Percentiles rank a stretch among this genome's conserved stretches.
Conservation (phyloP, 1,284 basidiomycete species). For the Malassezia dermatis region DNA sequence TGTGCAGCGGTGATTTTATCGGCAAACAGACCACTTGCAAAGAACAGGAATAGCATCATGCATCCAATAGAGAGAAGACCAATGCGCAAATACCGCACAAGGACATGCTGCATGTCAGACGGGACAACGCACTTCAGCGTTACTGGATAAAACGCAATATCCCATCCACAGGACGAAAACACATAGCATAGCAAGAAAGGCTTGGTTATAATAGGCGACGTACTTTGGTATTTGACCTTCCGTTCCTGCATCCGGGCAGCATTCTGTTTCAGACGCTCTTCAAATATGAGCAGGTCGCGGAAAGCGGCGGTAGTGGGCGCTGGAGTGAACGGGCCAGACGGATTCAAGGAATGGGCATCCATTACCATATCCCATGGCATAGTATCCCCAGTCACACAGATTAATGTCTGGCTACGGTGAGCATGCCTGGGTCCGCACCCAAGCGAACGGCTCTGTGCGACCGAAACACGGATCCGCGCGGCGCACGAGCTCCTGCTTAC, state of each 20-base stretch:
- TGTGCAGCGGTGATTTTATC: slow-evolving; percentile 95
- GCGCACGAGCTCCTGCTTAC: not conserved
- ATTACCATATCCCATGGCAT: not conserved
- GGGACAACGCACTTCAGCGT: not conserved
- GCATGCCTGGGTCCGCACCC: not conserved
- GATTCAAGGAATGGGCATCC: not conserved
- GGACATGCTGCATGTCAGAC: slow-evolving; percentile 8
- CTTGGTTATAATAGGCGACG: slow-evolving; percentile 45
- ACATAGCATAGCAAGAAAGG: slow-evolving; percentile 7
- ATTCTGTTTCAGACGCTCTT: slow-evolving; percentile 89
- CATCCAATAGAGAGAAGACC: slow-evolving; percentile 35
- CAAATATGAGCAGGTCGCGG: slow-evolving; percentile 80
- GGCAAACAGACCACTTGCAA: slow-evolving; percentile 87
- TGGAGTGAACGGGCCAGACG: not conserved
- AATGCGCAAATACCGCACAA: slow-evolving; percentile 30
- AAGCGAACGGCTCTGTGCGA: not conserved
- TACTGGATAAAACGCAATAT: not conserved
- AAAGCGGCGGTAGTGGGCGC: slow-evolving; percentile 49
- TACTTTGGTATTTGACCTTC: slow-evolving; percentile 77
- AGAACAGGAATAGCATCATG: slow-evolving; percentile 85
- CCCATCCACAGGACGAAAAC: not conserved
- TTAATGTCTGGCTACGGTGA: not conserved
- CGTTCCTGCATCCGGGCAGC: slow-evolving; percentile 68
- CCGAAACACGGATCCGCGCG: not conserved
- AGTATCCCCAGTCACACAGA: not conserved